Conservation (phyloP, 2,329 filamentous ascomycete species). For the Lasiodiplodia citricola region DNA sequence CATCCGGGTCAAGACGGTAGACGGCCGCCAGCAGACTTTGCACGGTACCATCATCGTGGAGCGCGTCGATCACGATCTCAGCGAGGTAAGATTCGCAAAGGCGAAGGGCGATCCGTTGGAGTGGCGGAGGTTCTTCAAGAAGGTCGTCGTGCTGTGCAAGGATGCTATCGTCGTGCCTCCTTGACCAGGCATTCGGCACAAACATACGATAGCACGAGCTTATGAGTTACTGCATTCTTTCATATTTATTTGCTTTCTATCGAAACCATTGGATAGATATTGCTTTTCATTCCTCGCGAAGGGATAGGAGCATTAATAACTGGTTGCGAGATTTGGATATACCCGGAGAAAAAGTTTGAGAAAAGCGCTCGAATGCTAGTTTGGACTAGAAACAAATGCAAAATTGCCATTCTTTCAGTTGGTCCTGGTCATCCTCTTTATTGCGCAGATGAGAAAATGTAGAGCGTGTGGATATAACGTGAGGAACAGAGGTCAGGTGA, state of each 20-base stretch:
- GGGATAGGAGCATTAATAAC: neutral
- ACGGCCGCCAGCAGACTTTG: slow-evolving; percentile 73
- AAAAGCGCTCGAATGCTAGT: neutral
- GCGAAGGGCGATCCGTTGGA: slow-evolving; percentile 94
- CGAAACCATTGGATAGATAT: neutral
- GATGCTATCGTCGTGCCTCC: slow-evolving; percentile 69
- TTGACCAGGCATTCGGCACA: neutral
- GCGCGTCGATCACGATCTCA: slow-evolving; percentile 66
- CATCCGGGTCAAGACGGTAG: slow-evolving; percentile 76
- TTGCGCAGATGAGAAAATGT: too few species aligned
- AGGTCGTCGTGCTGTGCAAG: slow-evolving; percentile 84
- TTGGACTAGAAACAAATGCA: neutral
- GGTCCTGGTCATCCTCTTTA: neutral
- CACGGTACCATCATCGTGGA: slow-evolving; percentile 79
- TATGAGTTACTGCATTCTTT: neutral
- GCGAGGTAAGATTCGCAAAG: slow-evolving; percentile 92
- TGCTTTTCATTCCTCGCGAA: neutral
- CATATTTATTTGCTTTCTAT: neutral
- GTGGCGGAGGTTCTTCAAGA: slow-evolving; percentile 97
- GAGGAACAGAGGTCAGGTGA: neutral
- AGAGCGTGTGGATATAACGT: too few species aligned
- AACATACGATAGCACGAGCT: neutral
- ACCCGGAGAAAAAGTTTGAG: neutral
- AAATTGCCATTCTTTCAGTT: neutral
- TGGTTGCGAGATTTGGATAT: neutral